Percentiles rank a stretch among this genome's conserved stretches.
These are phyloP conservation scores for Cyphellophora europaea DNA, from an alignment of 2,329 filamentous ascomycete species.

Conservation along the genomic window DNA sequence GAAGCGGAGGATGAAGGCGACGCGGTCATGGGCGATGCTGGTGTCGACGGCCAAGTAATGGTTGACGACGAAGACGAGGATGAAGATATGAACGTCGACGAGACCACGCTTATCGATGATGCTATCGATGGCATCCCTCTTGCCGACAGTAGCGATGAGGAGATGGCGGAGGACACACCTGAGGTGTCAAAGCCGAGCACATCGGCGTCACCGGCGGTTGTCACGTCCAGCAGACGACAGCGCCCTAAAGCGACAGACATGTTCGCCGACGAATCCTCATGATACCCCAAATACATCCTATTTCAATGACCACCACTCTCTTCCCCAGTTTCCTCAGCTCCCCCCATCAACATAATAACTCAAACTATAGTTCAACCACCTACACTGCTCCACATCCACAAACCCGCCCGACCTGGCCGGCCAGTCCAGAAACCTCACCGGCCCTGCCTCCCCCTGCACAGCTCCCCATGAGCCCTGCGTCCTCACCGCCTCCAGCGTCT, in stretches of 20 bases:
- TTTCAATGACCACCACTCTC: neutral
- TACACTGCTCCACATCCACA: slow-evolving; percentile 43
- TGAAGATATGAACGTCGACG: slow-evolving; percentile 21
- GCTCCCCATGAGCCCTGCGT: slow-evolving; percentile 29
- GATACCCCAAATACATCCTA: too few relatives aligned
- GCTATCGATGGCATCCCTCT: slow-evolving; percentile 31
- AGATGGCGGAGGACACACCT: slow-evolving; percentile 20
- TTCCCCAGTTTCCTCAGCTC: slow-evolving; percentile 2
- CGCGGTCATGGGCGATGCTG: neutral
- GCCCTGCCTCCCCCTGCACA: slow-evolving; percentile 26
- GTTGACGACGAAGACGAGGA: slow-evolving; percentile 23
- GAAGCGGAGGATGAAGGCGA: neutral
- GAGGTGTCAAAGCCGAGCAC: neutral
- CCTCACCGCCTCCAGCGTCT: slow-evolving; percentile 30
- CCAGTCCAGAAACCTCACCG: slow-evolving; percentile 37
- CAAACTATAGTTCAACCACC: slow-evolving; percentile 35
- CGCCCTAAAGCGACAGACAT: slow-evolving; percentile 1
- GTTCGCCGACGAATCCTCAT: slow-evolving; percentile 1
- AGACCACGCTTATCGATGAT: slow-evolving; percentile 41
- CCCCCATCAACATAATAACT: slow-evolving; percentile 31
- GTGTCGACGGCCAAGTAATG: neutral
- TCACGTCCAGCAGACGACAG: neutral
- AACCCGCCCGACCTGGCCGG: slow-evolving; percentile 36
- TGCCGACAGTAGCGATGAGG: slow-evolving; percentile 41
- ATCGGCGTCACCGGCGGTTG: too few relatives aligned